Base-by-base conservation (phyloP, 2,329 filamentous ascomycete genomes). In the Trichoderma semiorbis region DNA sequence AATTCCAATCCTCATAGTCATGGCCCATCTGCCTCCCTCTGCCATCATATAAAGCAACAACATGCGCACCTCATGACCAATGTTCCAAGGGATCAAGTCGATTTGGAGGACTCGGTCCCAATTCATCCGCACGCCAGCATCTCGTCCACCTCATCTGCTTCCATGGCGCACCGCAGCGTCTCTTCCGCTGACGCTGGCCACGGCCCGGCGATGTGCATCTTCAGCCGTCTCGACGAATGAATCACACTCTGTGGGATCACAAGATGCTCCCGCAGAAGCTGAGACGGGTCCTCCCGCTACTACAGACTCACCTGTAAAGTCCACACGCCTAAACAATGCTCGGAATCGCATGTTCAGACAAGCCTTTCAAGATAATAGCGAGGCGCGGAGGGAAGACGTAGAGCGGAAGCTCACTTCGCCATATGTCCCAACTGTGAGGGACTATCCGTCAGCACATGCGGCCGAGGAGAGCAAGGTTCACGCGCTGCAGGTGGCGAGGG, bases 41-140 rank as follows among this genome's bases (percentile, higher is more conserved):
- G 58, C 62, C 58, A n/a, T 14, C 65, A 36, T 57, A 34, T 64
- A 47, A 69, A 43, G 55, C 60, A 69, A 72, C 73, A 80, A 74
- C 63, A 85, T 85, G 83, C 74, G 72, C 77, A 76, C 70, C 71
- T 79, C 76, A 83, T 84, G 81, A 81, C 78, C 76, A 81, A 85
- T 85, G 84, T 83, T 80, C 79, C 79, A 83, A 78, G 82, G 83
- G 80, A 81, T 83, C 81, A 81, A 79, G 75, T 79, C 80, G 77
- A 73, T 79, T 79, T 83, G 82, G 83, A 82, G 83, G 80, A 80
- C 79, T 77, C 79, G 79, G 78, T 77, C 78, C 75, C 80, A 77
- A 75, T 78, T 75, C 75, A 77, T 76, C 74, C 76, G 76, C 75
- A 73, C 76, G 69, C 67, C 75, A 73, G 75, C 75, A 70, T 72